These are phyloP conservation scores for Cystobasidium ongulense DNA, from an alignment of 768 basidiomycete species.

Conservation along the genomic window DNA sequence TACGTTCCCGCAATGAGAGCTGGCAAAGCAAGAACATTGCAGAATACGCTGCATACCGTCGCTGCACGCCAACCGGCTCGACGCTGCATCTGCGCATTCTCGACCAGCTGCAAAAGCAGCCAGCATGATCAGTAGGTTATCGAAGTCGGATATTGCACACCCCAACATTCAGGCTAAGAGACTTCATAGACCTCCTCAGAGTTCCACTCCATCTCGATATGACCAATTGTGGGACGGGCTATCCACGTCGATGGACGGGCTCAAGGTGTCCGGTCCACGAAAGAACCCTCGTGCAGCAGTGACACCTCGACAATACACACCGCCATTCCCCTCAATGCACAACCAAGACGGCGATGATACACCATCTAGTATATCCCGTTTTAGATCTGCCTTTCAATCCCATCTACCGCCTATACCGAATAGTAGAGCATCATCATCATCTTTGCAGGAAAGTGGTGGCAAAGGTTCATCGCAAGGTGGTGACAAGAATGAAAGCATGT, in stretches of 20 bases:
- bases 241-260: background rate
- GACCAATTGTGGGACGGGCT: background rate
- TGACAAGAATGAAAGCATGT: background rate
- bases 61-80: background rate
- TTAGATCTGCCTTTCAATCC: background rate
- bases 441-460: background rate
- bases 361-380: background rate
- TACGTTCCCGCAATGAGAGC: background rate
- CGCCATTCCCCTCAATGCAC: background rate
- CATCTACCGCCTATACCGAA: background rate
- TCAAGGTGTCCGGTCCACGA: background rate
- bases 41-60: background rate
- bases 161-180: background rate
- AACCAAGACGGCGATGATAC: background rate
- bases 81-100: background rate
- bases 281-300: background rate
- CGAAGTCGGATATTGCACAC: background rate
- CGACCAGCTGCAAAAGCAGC: background rate
- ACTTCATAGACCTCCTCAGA: background rate
- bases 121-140: background rate
- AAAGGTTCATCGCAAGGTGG: background rate
- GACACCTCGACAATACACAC: background rate
- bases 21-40: background rate
- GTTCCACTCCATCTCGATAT: background rate
- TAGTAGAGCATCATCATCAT: background rate